phyloP scores from a whole-genome alignment of 768 basidiomycete species.

The Suillus cothurnatus region DNA sequence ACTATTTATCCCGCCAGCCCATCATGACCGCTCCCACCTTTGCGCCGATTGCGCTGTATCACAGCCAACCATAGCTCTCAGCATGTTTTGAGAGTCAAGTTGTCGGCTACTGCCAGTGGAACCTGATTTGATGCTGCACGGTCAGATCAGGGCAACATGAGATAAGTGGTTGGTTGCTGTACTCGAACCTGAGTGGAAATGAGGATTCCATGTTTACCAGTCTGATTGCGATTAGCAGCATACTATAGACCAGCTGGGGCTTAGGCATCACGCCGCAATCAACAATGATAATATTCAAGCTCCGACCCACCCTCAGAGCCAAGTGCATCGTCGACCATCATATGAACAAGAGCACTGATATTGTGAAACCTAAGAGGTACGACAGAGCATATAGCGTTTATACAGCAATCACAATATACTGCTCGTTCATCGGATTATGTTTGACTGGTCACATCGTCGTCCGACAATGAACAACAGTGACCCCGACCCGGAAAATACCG shows the following conservation, averaged over 20 bases:
- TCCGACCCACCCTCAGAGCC: too few species aligned
- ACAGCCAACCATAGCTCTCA: too few species aligned
- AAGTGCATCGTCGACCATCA: neutral
- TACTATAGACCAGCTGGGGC: too few species aligned
- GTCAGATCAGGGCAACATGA: too few species aligned
- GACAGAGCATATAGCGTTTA: neutral
- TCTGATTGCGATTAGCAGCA: neutral
- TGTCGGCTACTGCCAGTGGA: too few species aligned
- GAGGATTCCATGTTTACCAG: neutral
- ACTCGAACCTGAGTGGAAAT: neutral
- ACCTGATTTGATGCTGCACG: too few species aligned
- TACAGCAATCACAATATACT: neutral
- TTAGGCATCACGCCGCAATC: too few species aligned
- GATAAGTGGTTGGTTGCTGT: neutral
- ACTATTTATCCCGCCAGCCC: too few species aligned
- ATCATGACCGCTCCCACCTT: too few species aligned
- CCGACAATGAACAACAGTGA: neutral
- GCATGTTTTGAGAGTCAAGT: too few species aligned
- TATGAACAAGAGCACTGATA: neutral
- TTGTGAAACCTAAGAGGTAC: neutral
- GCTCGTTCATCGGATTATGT: neutral
- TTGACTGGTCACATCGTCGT: neutral
- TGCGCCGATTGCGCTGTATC: too few species aligned
- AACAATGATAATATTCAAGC: neutral
- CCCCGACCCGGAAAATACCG: slow-evolving; percentile 4